Conservation (phyloP, 1,139 yeast genomes). For the Saccharomyces hybrid region DNA sequence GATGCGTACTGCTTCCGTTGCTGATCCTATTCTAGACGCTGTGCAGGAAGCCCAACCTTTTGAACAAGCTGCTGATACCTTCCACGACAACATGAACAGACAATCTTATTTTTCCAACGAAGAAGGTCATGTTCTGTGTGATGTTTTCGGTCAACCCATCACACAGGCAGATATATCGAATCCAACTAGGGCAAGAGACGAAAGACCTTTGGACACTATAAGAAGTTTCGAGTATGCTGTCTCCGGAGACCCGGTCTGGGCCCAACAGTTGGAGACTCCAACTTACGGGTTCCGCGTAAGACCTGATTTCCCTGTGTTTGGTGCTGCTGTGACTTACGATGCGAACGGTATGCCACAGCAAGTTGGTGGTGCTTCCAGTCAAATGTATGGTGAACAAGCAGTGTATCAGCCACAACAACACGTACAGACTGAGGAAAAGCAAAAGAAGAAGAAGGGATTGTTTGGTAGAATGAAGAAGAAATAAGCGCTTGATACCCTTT, state of each 20-base stretch:
- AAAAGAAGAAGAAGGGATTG: slow-evolving; percentile 57
- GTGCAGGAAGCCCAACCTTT: slow-evolving; percentile 95
- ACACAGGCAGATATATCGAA: slow-evolving; percentile 75
- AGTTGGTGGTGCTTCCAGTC: not conserved
- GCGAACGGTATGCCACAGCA: slow-evolving; percentile 20
- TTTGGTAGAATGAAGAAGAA: slow-evolving; percentile 59
- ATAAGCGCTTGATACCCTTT: not conserved
- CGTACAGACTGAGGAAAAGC: slow-evolving; percentile 14
- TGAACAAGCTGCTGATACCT: slow-evolving; percentile 55
- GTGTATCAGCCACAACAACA: slow-evolving; percentile 51
- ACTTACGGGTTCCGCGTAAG: slow-evolving; percentile 74
- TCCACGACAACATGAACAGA: slow-evolving; percentile 27
- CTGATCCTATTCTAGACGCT: slow-evolving; percentile 85
- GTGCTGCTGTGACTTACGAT: slow-evolving; percentile 54
- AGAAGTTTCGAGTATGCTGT: slow-evolving; percentile 88
- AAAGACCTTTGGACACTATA: slow-evolving; percentile 93
- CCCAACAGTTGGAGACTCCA: slow-evolving; percentile 72
- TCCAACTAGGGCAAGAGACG: slow-evolving; percentile 89
- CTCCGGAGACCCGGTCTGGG: slow-evolving; percentile 73
- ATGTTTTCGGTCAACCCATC: slow-evolving; percentile 79
- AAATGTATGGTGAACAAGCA: slow-evolving; percentile 43
- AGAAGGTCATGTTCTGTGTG: slow-evolving; percentile 41
- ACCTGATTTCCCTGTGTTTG: slow-evolving; percentile 41
- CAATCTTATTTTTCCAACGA: slow-evolving; percentile 26
- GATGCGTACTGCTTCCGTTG: slow-evolving; percentile 53